Evolutionary conservation across 805 yeast genomes (phyloP), one percentile per base, ranked within the genome.

Genomic region (Hanseniaspora occidentalis): DNA sequence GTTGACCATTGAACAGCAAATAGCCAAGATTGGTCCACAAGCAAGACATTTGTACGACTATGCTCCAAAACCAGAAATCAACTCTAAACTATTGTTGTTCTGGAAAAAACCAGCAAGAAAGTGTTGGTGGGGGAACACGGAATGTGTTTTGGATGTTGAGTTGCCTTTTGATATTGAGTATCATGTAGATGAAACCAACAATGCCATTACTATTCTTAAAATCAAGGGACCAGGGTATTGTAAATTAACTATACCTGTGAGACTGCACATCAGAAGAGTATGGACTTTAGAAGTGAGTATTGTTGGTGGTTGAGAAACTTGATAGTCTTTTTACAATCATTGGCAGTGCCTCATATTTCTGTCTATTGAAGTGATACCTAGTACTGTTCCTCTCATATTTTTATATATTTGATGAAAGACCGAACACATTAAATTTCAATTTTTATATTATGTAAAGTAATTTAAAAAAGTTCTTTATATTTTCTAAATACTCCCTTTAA

Each of bases 81-180:
- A 75, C 67, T 54, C 60, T 49, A 92, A 92, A 58, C 69, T 92
- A 39, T 66, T 92, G 27, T 64, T 92, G 39, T 92, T 92, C 56
- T 92, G 98, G 97, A 73, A 95, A 47, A 92, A 92, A 56, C 98
- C 98, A 1, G 98, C 98, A 2, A 73, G 97, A 54, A 92, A 92
- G 57, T 92, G 98, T 64, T 92, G 98, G 98, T 92, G 98, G 98
- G 71, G 84, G 6, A 75, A 77, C 55, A 73, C 75, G 35, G 65
- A 60, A 22, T 23, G 36, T 16, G 77, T 74, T 35, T 62, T 62
- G 43, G 61, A 53, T 17, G 57, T 66, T 14, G 57, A 56, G 35
- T 47, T 58, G 16, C 44, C 44, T 2, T 38, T 38, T 22, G 39
- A 38, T 13, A 36, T 38, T 21, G 41, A 38, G 4, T 33, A 33